Evolutionary conservation across 1,139 yeast species (phyloP).

Genomic region (Hyphopichia pseudoburtonii): DNA sequence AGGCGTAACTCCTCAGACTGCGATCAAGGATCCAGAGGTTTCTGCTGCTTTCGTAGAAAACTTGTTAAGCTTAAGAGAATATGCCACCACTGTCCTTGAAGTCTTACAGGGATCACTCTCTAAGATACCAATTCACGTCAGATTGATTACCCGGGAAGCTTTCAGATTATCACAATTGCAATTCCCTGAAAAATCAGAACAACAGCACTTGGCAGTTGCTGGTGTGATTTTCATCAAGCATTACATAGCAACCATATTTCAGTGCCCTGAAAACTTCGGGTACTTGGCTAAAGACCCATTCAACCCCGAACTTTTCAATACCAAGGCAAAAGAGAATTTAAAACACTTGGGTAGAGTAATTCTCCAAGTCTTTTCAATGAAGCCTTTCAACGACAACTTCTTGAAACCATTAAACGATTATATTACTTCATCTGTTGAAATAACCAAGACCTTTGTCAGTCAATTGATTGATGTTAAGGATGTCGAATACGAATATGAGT

Average conservation of each 20-base stretch:
- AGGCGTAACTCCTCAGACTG: conserved; percentile 55
- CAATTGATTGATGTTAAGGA: conserved; percentile 56
- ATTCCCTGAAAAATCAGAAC: conserved; percentile 53
- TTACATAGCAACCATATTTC: conserved; percentile 63
- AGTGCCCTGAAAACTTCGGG: conserved; percentile 70
- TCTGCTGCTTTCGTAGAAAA: conserved; percentile 69
- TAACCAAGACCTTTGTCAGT: conserved; percentile 43
- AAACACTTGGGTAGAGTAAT: conserved; percentile 59
- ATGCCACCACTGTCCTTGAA: conserved; percentile 55
- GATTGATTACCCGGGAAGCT: conserved; percentile 40
- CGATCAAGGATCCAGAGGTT: conserved; percentile 77
- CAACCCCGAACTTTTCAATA: conserved; percentile 26
- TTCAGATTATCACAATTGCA: conserved; percentile 34
- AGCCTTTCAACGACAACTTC: conserved; percentile 69
- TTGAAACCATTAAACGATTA: conserved; percentile 81
- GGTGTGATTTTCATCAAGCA: conserved; percentile 68
- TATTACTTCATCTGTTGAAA: conserved; percentile 50
- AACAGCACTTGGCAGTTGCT: conserved; percentile 61
- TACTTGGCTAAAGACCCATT: conserved; percentile 27
- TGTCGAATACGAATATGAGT: conserved; percentile 59
- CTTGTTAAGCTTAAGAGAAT: conserved; percentile 72
- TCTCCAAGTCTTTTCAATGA: conserved; percentile 65
- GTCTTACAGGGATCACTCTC: conserved; percentile 40
- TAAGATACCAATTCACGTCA: conserved; percentile 60
- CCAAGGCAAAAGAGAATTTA: conserved; percentile 48